Base-by-base conservation (phyloP, 257 asterid species). In the Eucommia ulmoides region DNA sequence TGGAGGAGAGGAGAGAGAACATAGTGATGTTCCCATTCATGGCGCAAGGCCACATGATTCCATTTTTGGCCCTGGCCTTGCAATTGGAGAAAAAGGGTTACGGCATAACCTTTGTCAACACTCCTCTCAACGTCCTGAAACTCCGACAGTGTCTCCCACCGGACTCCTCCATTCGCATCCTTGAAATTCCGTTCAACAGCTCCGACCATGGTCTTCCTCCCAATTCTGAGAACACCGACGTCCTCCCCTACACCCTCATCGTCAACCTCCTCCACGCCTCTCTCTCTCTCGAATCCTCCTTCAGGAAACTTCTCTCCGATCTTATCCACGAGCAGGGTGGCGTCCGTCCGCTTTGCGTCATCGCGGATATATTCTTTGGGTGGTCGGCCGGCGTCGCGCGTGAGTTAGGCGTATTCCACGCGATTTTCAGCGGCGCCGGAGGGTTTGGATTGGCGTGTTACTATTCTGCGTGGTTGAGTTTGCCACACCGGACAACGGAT, bases 401-500 rank as follows among this genome's bases (percentile, higher is more conserved):
- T 19, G 81, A 78, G 22, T 59, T 78, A 35, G 78, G 65, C 9
- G 42, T 78, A 22, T 78, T 64, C n/a, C 81, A 73, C 49, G 65
- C 80, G 3, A 55, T 76, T 18, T 82, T 73, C 45, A 61, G 71
- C 49, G 58, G 68, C 10, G 50, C 73, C 6, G 75, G 93, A 1
- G 88, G 81, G 41, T 78, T 65, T 49, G 93, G 88, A 7, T 57
- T 82, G 68, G 88, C 88, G 0, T 78, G 88, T 55, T 73, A 65
- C 60, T 65, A 68, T 57, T 75, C 93, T 41, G 50, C 64, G 63
- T 82, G 84, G 84, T 23, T 82, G 18, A 65, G 64, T 50, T 60
- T 82, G 21, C 93, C 93, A 9, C 88, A 73, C 8, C 68, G 57
- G 24, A 10, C 57, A 7, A 22, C 41, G 3, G 70, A 61, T 2